phyloP scores from a whole-genome alignment of 345 rosid species.

The Adansonia digitata region DNA sequence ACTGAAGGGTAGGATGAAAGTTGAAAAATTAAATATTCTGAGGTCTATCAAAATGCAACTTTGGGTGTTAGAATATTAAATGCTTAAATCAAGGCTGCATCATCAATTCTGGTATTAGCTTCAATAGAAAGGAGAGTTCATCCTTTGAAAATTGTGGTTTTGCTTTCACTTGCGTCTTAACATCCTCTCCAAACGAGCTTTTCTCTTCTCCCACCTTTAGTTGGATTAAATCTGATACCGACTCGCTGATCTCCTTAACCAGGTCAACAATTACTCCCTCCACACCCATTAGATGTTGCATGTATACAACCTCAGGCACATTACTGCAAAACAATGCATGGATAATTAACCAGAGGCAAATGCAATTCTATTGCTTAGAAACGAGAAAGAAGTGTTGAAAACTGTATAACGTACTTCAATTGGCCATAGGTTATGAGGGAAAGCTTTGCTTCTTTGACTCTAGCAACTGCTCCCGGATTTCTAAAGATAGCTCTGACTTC shows the following conservation, averaged over 20 bases:
- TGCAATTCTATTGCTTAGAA: not conserved
- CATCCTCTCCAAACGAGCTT: constrained; percentile 5
- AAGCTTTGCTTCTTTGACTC: constrained; percentile 49
- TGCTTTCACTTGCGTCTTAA: constrained; percentile 11
- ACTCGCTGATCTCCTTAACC: constrained; percentile 49
- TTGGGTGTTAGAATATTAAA: not conserved
- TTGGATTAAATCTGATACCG: constrained; percentile 27
- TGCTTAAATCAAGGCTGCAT: constrained; percentile 1
- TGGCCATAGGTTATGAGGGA: constrained; percentile 59
- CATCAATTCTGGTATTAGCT: constrained; percentile 34
- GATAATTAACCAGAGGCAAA: not conserved
- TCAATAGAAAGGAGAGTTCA: constrained; percentile 40
- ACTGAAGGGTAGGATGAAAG: too few relatives aligned
- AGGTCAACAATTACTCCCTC: constrained; percentile 64
- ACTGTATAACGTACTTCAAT: constrained; percentile 39
- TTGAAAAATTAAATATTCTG: not conserved
- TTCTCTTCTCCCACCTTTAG: constrained; percentile 15
- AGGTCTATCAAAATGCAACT: not conserved
- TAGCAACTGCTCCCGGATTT: constrained; percentile 35
- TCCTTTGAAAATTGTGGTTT: constrained; percentile 36
- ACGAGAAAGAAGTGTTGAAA: not conserved
- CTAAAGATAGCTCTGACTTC: constrained; percentile 56
- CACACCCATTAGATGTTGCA: constrained; percentile 56
- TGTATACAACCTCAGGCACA: constrained; percentile 51
- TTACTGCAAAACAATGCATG: constrained; percentile 31